Base-by-base conservation (phyloP, 352 stramenopile species). In the Globisporangium paroecandrum region DNA sequence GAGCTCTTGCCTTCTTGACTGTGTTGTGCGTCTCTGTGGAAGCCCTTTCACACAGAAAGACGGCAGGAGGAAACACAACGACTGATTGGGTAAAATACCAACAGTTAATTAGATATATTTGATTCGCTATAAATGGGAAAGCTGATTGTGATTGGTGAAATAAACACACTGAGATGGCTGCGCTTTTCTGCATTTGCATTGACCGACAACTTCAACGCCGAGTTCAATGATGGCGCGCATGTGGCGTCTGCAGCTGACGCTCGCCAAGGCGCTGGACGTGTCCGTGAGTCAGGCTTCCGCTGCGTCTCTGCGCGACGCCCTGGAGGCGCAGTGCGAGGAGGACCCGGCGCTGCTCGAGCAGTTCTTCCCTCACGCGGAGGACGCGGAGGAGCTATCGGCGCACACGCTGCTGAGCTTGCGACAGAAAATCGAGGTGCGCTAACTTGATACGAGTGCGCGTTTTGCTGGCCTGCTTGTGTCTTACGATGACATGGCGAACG, bases 221-320 rank as follows among this genome's bases (percentile, higher is more conserved):
- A 20, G 38, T 18, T 3, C 38, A 18, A 46, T 13, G 4, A 59
- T 4, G 4, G 22, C 32, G 32, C 56, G 56, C 25, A 81, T 81
- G 74, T 74, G 79, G 65, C 79, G 83, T 64, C 85, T 89, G 83
- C 72, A 79, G 62, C 56, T 85, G 66, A 87, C 84, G 38, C 73
- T 89, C 0, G 77, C 85, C 70, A 91, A 89, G 70, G 83, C 83
- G 54, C 72, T 91, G 55, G 78, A 89, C 51, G 77, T 87, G 27
- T 85, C 81, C 24, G 74, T 89, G 25, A 79, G 84, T 53, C 62
- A 66, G 25, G 81, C 81, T 13, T 83, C 78, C 22, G 62, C 76
- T 29, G 75, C 82, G 34, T 73, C 84, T 51, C 58, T 91, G n/a
- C 76, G 75, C 18, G 72, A 69, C 62, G 80, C 75, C 64, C 74